Base-by-base conservation (phyloP, 2,329 filamentous ascomycete genomes). In the Colletotrichum costaricense region DNA sequence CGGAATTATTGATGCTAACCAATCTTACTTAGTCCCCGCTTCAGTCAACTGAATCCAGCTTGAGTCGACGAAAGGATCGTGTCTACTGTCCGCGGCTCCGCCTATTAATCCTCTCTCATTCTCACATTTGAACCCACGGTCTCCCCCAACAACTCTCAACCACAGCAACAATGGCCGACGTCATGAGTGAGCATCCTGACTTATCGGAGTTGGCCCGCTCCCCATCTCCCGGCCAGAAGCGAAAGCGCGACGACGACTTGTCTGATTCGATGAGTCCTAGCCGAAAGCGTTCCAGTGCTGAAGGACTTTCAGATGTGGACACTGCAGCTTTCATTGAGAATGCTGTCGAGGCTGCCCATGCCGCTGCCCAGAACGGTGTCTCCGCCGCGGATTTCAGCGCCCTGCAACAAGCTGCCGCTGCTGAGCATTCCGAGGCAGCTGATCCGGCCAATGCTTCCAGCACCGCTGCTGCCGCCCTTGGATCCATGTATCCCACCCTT, bases 401-500 rank as follows among this genome's bases (percentile, higher is more conserved):
- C 38, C 84, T 90, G 6, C 88, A 89, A 75, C 88, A 90, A 77
- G 88, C 88, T 11, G 83, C 88, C 6, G 82, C 80, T 24, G 81
- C 82, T 8, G 80, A 88, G 22, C 87, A 88, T 74, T 81, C 83
- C 14, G 87, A 88, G 64, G 79, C 84, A 11, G 78, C 87, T 14
- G 87, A 90, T 75, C 84, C 87, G 12, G 83, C 86, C 68, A 88
- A 87, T 77, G 89, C 88, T 24, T 89, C 89, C 4, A 90, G 85
- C 76, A 91, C 89, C 16, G 89, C 89, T 5, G 89, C 90, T 54
- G 89, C 89, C 14, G 89, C 89, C 33, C 82, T 91, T 3, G 87
- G 86, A 69, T 83, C 82, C 64, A 89, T 91, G 85, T 91, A 90
- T 77, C 89, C 89, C 5, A 89, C 88, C 2, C 82, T 91, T 3